Percentiles rank a stretch among this genome's conserved stretches.
These are phyloP conservation scores for Lyophyllum decastes DNA, from an alignment of 768 basidiomycete genomes.

Conservation along the genomic window DNA sequence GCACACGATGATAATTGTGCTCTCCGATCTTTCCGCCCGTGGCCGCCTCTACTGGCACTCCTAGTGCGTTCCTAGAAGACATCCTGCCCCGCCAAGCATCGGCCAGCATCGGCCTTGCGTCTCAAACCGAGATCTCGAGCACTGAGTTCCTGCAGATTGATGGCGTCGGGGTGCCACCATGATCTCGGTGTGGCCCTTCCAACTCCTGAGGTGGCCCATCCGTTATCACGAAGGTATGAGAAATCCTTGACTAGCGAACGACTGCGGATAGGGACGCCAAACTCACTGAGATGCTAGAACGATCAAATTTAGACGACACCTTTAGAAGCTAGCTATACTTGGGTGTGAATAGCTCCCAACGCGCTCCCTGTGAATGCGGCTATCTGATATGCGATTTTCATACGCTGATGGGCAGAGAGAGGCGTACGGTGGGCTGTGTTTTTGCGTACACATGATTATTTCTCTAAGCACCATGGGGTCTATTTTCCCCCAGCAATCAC, in stretches of 20 bases:
- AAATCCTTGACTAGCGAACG: conserved; percentile 58
- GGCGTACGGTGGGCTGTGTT: conserved; percentile 62
- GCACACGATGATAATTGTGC: too few species aligned
- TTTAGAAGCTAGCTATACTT: conserved; percentile 82
- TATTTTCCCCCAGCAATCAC: conserved; percentile 82
- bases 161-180: conserved; percentile 74
- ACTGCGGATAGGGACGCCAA: conserved; percentile 13
- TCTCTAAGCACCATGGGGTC: conserved; percentile 81
- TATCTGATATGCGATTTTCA: not conserved
- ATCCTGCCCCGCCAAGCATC: too few species aligned
- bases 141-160: too few species aligned
- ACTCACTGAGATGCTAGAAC: conserved; percentile 45
- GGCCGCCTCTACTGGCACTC: too few species aligned
- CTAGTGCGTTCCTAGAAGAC: too few species aligned
- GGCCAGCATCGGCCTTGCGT: too few species aligned
- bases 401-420: not conserved
- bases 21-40: too few species aligned
- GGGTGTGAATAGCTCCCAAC: conserved; percentile 86
- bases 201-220: not conserved
- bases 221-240: not conserved
- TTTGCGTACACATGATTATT: conserved; percentile 85
- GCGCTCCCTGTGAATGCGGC: conserved; percentile 82
- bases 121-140: too few species aligned
- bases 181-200: conserved; percentile 55
- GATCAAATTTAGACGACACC: too few species aligned